Evolutionary conservation across 169 alveolate genomes (phyloP), one percentile per base, ranked within the genome.

Genomic region (Condylostoma magnum): DNA sequence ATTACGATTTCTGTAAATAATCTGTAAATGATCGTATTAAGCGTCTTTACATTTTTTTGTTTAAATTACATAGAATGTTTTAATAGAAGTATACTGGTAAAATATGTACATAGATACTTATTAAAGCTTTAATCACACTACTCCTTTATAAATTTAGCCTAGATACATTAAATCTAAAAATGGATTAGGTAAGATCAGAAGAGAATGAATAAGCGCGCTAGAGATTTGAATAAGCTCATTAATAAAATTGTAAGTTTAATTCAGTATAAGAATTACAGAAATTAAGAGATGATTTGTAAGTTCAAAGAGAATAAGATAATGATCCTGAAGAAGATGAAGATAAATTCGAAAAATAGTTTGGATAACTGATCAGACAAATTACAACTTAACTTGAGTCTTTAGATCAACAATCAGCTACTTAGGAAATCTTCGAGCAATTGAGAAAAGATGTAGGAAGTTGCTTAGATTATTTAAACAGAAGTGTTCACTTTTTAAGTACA

Each of bases 211-310:
- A n/a, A n/a, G n/a, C n/a, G n/a, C n/a, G n/a, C n/a, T n/a, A n/a
- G n/a, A 33, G 71, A n/a, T 60, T 60, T 31, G 71, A 60, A 41
- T 52, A 60, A 0, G 15, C 22, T 15, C 30, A 60, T 3, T 36
- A 36, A 34, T n/a, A 12, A 18, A 60, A 60, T 28, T 15, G 71
- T 60, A 60, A 60, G 8, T 6, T 15, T 22, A 20, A 60, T n/a
- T n/a, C 57, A 60, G 71, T 60, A 12, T n/a, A 60, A n/a, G 71
- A 60, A 12, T 31, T 60, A 36, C 25, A 60, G 15, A 15, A 28
- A 38, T n/a, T 27, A 22, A 36, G 31, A 60, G 25, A 15, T 8
- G 71, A 60, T 8, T 38, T 18, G 20, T 37, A 60, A 38, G 20
- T 22, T n/a, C 18, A 60, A 38, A 15, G 71, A 1, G 20, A 15